phyloP scores from a whole-genome alignment of 352 stramenopile genomes.

The Globisporangium megalacanthum region DNA sequence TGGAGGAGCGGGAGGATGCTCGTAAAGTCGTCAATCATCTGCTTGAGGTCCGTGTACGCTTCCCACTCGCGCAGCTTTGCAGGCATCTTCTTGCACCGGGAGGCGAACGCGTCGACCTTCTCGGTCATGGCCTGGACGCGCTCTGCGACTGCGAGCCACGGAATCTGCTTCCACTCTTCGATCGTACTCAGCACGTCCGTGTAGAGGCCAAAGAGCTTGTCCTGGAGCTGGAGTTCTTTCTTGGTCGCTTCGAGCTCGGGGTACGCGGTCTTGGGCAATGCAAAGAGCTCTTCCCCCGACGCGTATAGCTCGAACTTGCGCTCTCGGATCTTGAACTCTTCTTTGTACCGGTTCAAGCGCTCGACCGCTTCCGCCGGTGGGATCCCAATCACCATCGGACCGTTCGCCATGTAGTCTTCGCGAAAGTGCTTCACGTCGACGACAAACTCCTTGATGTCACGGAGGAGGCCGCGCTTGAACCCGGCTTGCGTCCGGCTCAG shows the following conservation, averaged over 20 bases:
- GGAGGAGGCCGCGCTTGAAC: conserved; percentile 95
- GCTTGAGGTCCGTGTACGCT: conserved; percentile 95
- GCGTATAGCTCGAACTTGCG: conserved; percentile 97
- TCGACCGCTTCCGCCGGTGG: conserved; percentile 95
- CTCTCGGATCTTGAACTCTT: conserved; percentile 97
- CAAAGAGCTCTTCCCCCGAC: conserved; percentile 96
- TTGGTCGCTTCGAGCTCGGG: conserved; percentile 95
- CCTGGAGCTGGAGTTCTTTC: conserved; percentile 95
- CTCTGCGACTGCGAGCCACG: conserved; percentile 93
- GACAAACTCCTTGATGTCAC: conserved; percentile 96
- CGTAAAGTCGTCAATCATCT: conserved; percentile 98
- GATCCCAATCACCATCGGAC: conserved; percentile 97
- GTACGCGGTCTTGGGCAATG: conserved; percentile 94
- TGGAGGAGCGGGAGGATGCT: conserved; percentile 95
- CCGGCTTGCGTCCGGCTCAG: conserved; percentile 93
- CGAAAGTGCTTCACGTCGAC: conserved; percentile 95
- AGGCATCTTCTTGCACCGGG: conserved; percentile 97
- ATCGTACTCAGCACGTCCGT: conserved; percentile 96
- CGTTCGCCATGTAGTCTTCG: conserved; percentile 95
- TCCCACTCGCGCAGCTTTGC: conserved; percentile 95
- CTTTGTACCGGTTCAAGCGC: conserved; percentile 95
- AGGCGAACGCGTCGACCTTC: conserved; percentile 95
- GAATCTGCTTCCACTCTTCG: conserved; percentile 96
- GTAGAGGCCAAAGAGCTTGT: conserved; percentile 96
- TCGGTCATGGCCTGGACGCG: conserved; percentile 95